These are phyloP conservation scores for Talaromyces thailandensis DNA, from an alignment of 495 filamentous ascomycete genomes.

Conservation along the genomic window DNA sequence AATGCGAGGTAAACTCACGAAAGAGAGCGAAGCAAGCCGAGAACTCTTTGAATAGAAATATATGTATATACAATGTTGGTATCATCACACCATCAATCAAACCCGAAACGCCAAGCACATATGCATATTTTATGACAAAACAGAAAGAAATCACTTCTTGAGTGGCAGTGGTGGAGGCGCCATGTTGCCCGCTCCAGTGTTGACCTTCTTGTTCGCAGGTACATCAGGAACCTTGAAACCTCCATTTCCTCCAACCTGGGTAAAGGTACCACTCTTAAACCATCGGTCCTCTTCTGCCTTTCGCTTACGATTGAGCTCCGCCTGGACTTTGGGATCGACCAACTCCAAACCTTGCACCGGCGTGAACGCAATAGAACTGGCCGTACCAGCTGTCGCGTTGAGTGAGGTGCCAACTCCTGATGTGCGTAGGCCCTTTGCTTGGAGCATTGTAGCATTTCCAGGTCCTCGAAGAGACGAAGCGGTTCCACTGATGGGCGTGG, in stretches of 20 bases:
- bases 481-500: constrained; percentile 51
- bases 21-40: not conserved
- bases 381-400: constrained; percentile 56
- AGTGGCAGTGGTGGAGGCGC: constrained; percentile 27
- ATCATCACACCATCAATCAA: constrained; percentile 2
- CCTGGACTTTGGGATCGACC: constrained; percentile 85
- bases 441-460: constrained; percentile 57
- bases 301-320: constrained; percentile 71
- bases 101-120: not conserved
- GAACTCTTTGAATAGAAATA: not conserved
- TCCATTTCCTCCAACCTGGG: constrained; percentile 56
- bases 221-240: constrained; percentile 44
- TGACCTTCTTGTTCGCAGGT: constrained; percentile 34
- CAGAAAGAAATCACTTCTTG: constrained; percentile 9
- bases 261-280: constrained; percentile 95
- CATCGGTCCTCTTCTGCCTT: constrained; percentile 92
- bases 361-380: constrained; percentile 84
- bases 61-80: not conserved
- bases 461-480: constrained; percentile 68
- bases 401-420: constrained; percentile 66
- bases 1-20: not conserved
- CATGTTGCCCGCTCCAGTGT: constrained; percentile 38
- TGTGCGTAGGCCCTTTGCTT: constrained; percentile 62
- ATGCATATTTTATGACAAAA: not conserved
- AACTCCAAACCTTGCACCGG: constrained; percentile 92